Percentiles rank a stretch among this genome's conserved stretches.
Conservation (phyloP, 371 early-diverging fungal genomes). For the Mucor irregularis region DNA sequence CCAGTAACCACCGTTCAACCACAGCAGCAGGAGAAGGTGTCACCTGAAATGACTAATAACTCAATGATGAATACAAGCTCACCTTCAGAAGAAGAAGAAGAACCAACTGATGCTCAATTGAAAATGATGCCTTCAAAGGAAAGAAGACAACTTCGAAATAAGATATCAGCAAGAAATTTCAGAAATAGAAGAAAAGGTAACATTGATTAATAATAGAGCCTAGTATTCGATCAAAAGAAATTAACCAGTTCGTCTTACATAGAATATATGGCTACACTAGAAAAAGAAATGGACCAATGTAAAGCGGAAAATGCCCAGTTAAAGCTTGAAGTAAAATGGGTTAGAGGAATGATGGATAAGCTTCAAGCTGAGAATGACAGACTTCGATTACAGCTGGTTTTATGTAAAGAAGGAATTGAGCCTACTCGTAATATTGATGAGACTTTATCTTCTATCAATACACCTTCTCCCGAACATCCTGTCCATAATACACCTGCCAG, state of each 20-base stretch:
- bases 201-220: background rate
- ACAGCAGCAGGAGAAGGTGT: background rate
- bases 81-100: conserved; percentile 23
- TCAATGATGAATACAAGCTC: background rate
- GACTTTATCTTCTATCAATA: background rate
- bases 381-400: conserved; percentile 19
- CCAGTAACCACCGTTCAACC: background rate
- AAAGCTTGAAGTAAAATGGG: conserved; percentile 27
- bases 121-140: conserved; percentile 26
- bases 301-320: conserved; percentile 21
- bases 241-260: too few relatives aligned
- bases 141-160: conserved; percentile 24
- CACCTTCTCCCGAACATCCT: background rate
- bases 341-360: conserved; percentile 25
- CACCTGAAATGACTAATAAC: background rate
- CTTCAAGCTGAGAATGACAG: conserved; percentile 27
- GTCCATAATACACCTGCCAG: background rate
- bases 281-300: conserved; percentile 13
- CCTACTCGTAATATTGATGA: background rate
- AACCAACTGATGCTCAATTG: conserved; percentile 15
- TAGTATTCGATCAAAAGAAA: too few relatives aligned
- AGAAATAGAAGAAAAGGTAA: conserved; percentile 29
- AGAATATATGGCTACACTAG: conserved; percentile 24
- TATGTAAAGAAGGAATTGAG: conserved; percentile 23
- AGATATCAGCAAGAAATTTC: conserved; percentile 33